A percentile compares a stretch with the other conserved stretches of the same genome.
These are phyloP conservation scores for Alternaria tenuissima DNA, from an alignment of 2,329 filamentous ascomycete species.

Conservation along the genomic window DNA sequence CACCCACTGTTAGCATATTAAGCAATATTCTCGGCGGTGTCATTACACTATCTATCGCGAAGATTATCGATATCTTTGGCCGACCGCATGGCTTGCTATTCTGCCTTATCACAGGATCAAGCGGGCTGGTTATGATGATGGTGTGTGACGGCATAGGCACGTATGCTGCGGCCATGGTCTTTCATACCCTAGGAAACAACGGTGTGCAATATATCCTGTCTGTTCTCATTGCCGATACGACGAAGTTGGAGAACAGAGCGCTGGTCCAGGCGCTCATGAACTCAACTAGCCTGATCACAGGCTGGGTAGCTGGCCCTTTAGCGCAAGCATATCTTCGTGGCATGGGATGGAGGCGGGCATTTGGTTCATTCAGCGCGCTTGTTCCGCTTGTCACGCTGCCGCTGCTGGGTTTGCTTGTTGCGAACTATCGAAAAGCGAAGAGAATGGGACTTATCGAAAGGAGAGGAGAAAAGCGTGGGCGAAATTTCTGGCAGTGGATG, in stretches of 20 bases:
- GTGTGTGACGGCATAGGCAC: slow-evolving; percentile 65
- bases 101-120: slow-evolving; percentile 26
- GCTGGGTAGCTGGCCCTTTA: slow-evolving; percentile 31
- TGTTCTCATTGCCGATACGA: slow-evolving; percentile 73
- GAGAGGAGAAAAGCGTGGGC: slow-evolving; percentile 48
- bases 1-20: slow-evolving; percentile 44
- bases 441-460: slow-evolving; percentile 58
- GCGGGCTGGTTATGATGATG: slow-evolving; percentile 69
- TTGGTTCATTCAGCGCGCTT: slow-evolving; percentile 70
- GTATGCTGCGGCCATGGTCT: slow-evolving; percentile 70
- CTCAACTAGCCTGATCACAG: slow-evolving; percentile 30
- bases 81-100: slow-evolving; percentile 46
- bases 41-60: slow-evolving; percentile 48
- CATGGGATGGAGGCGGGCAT: slow-evolving; percentile 70
- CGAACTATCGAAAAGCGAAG: slow-evolving; percentile 67
- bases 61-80: slow-evolving; percentile 52
- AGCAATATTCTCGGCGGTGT: slow-evolving; percentile 46
- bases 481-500: slow-evolving; percentile 59
- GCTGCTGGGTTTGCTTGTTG: slow-evolving; percentile 62
- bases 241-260: slow-evolving; percentile 68
- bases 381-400: slow-evolving; percentile 67
- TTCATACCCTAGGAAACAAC: slow-evolving; percentile 68
- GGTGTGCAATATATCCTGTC: slow-evolving; percentile 58
- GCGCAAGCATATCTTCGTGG: slow-evolving; percentile 52
- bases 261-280: slow-evolving; percentile 63